Percentiles rank a stretch among this genome's conserved stretches.
These are phyloP conservation scores for Chlorokybus atmophyticus DNA, from an alignment of 139 green algal genomes.

Conservation along the genomic window DNA sequence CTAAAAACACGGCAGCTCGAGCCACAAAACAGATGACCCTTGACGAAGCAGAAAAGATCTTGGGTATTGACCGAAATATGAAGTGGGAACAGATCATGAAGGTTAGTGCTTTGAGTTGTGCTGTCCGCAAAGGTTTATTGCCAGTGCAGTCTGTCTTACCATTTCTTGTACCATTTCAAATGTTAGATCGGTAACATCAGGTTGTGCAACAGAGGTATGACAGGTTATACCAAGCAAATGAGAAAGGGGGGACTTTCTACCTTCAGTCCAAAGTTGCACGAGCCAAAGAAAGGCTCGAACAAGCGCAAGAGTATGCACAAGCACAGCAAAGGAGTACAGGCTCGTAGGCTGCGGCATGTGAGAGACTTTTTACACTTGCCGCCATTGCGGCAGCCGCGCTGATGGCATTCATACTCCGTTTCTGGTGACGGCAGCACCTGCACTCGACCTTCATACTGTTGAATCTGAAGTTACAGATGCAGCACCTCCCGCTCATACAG, in stretches of 20 bases:
- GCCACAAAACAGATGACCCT: constrained; percentile 43
- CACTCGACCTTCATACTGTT: too few species aligned
- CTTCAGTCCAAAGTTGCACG: constrained; percentile 73
- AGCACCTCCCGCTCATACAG: too few species aligned
- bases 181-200: background rate
- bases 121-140: constrained; percentile 4
- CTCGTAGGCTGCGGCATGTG: too few species aligned
- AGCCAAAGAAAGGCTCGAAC: constrained; percentile 33
- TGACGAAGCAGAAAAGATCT: constrained; percentile 63
- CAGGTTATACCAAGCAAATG: constrained; percentile 65
- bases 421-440: too few species aligned
- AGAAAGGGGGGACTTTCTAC: constrained; percentile 80
- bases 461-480: too few species aligned
- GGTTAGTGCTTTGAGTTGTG: constrained; percentile 27
- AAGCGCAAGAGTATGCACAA: constrained; percentile 10
- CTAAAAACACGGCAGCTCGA: constrained; percentile 20
- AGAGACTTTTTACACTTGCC: too few species aligned
- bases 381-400: too few species aligned
- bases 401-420: too few species aligned
- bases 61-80: constrained; percentile 43
- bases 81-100: constrained; percentile 62
- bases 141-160: background rate
- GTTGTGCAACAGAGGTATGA: constrained; percentile 44
- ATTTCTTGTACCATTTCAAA: background rate
- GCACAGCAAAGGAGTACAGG: too few species aligned